Conservation (phyloP, 225 moss, liverwort and hornwort species). For the Bryoerythrophyllum caledonicum region DNA sequence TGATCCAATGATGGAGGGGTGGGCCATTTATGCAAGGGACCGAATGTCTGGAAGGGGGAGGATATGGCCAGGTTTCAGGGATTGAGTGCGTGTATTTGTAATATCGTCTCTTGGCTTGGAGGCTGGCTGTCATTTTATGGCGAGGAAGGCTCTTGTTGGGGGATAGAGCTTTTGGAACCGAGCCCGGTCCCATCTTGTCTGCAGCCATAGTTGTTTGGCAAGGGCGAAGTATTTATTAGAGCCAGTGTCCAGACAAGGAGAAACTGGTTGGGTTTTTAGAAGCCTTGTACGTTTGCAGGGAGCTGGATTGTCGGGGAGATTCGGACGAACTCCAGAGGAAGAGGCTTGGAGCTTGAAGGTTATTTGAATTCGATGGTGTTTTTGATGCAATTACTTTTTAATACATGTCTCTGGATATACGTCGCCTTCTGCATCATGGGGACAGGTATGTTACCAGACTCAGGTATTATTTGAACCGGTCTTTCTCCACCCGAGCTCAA, state of each 20-base stretch:
- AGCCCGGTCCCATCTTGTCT: not conserved
- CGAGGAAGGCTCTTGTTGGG: slow-evolving; percentile 13
- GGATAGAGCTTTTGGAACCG: not conserved
- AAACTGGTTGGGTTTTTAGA: slow-evolving; percentile 2
- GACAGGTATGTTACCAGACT: no score
- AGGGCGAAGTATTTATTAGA: slow-evolving; percentile 14
- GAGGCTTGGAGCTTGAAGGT: not conserved
- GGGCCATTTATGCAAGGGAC: slow-evolving; percentile 14
- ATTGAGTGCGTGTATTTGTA: slow-evolving; percentile 47
- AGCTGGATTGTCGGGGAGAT: not conserved
- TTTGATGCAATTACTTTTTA: no score
- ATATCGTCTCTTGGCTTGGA: slow-evolving; percentile 21
- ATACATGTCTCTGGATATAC: no score
- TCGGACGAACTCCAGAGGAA: not conserved
- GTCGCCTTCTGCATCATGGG: no score
- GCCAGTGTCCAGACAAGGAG: not conserved
- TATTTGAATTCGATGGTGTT: no score
- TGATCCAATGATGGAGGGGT: slow-evolving; percentile 69
- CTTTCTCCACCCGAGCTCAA: no score
- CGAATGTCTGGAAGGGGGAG: not conserved
- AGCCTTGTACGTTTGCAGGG: not conserved
- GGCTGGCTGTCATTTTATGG: slow-evolving; percentile 25
- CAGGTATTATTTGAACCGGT: no score
- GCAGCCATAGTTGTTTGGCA: slow-evolving; percentile 6
- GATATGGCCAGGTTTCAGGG: slow-evolving; percentile 23